Conservation (phyloP, 2,329 filamentous ascomycete genomes). For the Escovopsis weberi region DNA sequence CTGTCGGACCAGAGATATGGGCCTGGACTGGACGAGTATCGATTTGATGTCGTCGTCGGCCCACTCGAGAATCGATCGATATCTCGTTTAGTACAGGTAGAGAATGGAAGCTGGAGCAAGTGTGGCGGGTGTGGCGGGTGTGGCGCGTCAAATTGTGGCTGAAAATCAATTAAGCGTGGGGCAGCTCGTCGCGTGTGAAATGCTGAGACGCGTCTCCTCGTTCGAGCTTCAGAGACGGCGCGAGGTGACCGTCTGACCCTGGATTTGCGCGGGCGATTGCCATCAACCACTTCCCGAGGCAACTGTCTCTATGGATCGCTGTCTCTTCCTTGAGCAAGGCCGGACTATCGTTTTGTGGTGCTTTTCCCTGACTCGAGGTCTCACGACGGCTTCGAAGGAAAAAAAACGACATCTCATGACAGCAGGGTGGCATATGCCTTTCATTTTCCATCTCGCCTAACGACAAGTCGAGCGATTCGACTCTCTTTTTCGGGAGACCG, state of each 20-base stretch:
- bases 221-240: too few relatives aligned
- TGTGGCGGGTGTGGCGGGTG: too few relatives aligned
- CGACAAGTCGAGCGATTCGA: too few relatives aligned
- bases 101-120: neutral
- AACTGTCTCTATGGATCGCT: neutral
- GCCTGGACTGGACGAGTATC: neutral
- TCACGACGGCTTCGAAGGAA: too few relatives aligned
- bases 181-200: constrained; percentile 15
- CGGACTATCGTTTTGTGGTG: too few relatives aligned
- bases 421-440: too few relatives aligned
- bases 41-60: neutral
- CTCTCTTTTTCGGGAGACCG: too few relatives aligned
- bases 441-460: too few relatives aligned
- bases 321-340: neutral
- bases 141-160: constrained; percentile 5
- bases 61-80: neutral
- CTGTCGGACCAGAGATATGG: neutral
- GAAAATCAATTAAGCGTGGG: constrained; percentile 20
- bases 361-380: too few relatives aligned
- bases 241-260: too few relatives aligned
- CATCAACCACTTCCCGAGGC: constrained; percentile 2
- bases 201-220: constrained; percentile 20
- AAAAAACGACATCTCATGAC: too few relatives aligned
- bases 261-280: neutral
- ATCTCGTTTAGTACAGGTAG: neutral